A percentile compares a stretch with the other conserved stretches of the same genome.
Evolutionary conservation across 345 rosid species (phyloP).

Genomic region (Citrus mangshanensis): DNA sequence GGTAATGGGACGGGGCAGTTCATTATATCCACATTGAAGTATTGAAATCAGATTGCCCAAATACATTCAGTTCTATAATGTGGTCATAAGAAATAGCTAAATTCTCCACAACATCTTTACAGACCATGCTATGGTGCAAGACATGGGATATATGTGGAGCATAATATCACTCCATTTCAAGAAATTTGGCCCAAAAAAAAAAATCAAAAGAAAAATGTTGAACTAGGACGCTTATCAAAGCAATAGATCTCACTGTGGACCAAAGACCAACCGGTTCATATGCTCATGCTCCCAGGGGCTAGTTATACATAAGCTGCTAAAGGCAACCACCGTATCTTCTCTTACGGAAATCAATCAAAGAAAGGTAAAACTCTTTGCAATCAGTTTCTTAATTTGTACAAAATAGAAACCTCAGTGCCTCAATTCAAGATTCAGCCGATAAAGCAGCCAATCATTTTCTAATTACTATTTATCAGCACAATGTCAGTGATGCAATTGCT

Average conservation of each 20-base stretch:
- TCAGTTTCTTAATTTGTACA: not conserved
- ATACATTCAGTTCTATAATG: not conserved
- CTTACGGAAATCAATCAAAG: not conserved
- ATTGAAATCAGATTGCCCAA: too few relatives aligned
- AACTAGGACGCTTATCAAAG: not conserved
- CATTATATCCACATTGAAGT: too few relatives aligned
- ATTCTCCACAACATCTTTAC: not conserved
- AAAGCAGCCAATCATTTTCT: not conserved
- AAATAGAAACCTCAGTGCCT: not conserved
- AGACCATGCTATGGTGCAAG: not conserved
- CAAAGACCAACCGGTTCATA: too few relatives aligned
- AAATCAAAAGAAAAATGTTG: too few relatives aligned
- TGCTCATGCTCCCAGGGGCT: not conserved
- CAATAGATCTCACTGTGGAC: not conserved
- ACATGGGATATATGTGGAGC: not conserved
- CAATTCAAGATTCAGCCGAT: not conserved
- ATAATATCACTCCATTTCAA: not conserved
- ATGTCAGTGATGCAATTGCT: not conserved
- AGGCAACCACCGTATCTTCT: not conserved
- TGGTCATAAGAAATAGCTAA: not conserved
- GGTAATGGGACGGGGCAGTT: too few relatives aligned
- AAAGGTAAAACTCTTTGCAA: not conserved
- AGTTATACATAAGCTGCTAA: not conserved
- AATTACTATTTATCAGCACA: not conserved
- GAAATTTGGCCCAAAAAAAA: not conserved